A percentile compares a stretch with the other conserved stretches of the same genome.
Conservation (phyloP, 164 flowering plant species). For the Cinnamomum micranthum region DNA sequence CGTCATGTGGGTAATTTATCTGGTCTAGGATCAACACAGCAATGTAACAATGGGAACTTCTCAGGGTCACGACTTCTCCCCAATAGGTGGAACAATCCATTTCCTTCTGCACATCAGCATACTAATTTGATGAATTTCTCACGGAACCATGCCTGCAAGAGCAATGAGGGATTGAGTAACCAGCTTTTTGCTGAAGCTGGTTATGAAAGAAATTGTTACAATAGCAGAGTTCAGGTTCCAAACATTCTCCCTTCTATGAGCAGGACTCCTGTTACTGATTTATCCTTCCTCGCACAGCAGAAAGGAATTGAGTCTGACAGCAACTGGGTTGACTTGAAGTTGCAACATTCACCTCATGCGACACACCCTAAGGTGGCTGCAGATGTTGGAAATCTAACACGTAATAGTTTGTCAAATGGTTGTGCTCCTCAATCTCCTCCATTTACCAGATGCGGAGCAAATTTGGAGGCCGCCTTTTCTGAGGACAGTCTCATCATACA, state of each 20-base stretch:
- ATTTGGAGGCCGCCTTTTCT: conserved; percentile 22
- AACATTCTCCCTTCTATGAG: conserved; percentile 8
- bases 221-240: conserved; percentile 10
- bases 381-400: conserved; percentile 14
- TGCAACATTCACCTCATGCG: conserved; percentile 17
- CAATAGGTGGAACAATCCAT: conserved; percentile 8
- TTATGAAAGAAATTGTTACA: conserved; percentile 8
- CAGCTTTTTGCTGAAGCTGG: neutral
- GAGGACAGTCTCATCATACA: conserved; percentile 53
- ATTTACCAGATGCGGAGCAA: conserved; percentile 5
- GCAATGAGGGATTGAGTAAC: conserved; percentile 2
- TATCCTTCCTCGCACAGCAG: conserved; percentile 7
- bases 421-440: conserved; percentile 15
- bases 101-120: conserved; percentile 6
- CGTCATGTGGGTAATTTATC: neutral
- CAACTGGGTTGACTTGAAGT: conserved; percentile 6
- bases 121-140: conserved; percentile 10
- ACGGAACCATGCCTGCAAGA: conserved; percentile 14
- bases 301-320: conserved; percentile 14
- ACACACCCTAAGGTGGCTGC: conserved; percentile 5
- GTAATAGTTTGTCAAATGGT: conserved; percentile 15
- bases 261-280: conserved; percentile 24
- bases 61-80: conserved; percentile 7
- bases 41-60: conserved; percentile 12
- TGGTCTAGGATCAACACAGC: conserved; percentile 7